Percentiles rank a stretch among this genome's conserved stretches.
Conservation (phyloP, 1,284 basidiomycete genomes). For the Trichosporon ovoides region DNA sequence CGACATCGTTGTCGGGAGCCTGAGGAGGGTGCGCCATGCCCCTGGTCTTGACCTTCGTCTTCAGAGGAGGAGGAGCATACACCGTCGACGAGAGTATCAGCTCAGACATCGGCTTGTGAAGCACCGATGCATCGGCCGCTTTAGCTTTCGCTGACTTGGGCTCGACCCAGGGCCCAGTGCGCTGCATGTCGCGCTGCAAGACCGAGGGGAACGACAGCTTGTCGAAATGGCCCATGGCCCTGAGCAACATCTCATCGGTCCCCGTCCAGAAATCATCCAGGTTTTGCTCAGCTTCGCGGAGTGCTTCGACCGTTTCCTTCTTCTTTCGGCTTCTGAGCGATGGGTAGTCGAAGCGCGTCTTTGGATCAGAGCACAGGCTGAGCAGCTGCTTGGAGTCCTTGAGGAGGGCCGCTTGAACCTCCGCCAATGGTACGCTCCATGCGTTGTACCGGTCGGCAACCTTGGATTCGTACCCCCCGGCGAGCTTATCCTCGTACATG, state of each 20-base stretch:
- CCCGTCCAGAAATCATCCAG: constrained; percentile 4
- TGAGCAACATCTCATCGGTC: not conserved
- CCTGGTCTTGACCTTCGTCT: constrained; percentile 7
- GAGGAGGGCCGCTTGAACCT: not conserved
- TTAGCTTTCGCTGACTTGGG: not conserved
- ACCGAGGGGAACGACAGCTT: not conserved
- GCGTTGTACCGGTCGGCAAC: not conserved
- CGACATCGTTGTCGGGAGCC: not conserved
- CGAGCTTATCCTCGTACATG: not conserved
- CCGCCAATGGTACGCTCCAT: not conserved
- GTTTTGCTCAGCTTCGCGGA: not conserved
- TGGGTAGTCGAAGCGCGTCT: constrained; percentile 8
- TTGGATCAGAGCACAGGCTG: not conserved
- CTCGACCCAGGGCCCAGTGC: constrained; percentile 4
- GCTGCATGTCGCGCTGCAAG: not conserved
- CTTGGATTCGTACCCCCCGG: not conserved
- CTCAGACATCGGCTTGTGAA: not conserved
- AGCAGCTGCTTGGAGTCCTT: not conserved
- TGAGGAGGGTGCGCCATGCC: not conserved
- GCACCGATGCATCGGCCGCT: not conserved
- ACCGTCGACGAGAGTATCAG: not conserved
- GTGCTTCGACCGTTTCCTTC: constrained; percentile 5
- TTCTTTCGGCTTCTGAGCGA: not conserved
- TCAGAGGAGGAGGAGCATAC: not conserved
- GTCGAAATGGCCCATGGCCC: not conserved